These are phyloP conservation scores for Papiliotrema nemorosa DNA, from an alignment of 1,284 basidiomycete species.

Conservation along the genomic window DNA sequence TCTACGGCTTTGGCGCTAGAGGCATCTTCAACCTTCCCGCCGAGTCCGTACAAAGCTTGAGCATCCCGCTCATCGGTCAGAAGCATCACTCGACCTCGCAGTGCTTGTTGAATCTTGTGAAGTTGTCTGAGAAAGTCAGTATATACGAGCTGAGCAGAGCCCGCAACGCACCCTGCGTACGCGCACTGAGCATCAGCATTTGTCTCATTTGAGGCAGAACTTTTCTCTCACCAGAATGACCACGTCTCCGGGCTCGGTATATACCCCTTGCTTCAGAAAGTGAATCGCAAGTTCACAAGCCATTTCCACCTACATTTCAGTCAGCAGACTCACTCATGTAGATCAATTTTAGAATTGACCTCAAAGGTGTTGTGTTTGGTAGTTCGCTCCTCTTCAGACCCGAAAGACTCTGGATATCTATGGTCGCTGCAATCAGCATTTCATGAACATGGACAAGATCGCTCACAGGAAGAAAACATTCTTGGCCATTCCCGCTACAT, in stretches of 20 bases:
- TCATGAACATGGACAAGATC: neutral
- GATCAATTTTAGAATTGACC: conserved; percentile 51
- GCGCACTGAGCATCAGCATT: conserved; percentile 52
- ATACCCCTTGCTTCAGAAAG: conserved; percentile 59
- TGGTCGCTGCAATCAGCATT: conserved; percentile 46
- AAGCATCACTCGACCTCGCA: conserved; percentile 56
- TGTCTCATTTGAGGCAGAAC: no score
- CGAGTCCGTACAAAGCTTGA: conserved; percentile 52
- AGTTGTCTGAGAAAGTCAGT: conserved; percentile 56
- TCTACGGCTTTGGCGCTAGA: conserved; percentile 53
- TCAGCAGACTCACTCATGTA: no score
- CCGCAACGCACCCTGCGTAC: conserved; percentile 52
- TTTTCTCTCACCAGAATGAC: conserved; percentile 55
- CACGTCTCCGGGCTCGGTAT: conserved; percentile 63
- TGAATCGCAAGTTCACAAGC: conserved; percentile 66
- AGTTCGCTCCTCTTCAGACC: conserved; percentile 55
- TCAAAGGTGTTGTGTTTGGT: conserved; percentile 66
- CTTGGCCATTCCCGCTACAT: conserved; percentile 58
- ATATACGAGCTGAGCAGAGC: neutral
- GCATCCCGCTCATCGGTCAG: conserved; percentile 67
- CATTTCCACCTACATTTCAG: conserved; percentile 58
- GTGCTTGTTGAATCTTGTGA: conserved; percentile 56
- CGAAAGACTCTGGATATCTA: conserved; percentile 56
- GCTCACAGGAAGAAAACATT: conserved; percentile 58
- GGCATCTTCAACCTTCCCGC: neutral